These are phyloP conservation scores for Aspergillus pseudonomiae DNA, from an alignment of 2,329 filamentous ascomycete genomes.

Conservation along the genomic window DNA sequence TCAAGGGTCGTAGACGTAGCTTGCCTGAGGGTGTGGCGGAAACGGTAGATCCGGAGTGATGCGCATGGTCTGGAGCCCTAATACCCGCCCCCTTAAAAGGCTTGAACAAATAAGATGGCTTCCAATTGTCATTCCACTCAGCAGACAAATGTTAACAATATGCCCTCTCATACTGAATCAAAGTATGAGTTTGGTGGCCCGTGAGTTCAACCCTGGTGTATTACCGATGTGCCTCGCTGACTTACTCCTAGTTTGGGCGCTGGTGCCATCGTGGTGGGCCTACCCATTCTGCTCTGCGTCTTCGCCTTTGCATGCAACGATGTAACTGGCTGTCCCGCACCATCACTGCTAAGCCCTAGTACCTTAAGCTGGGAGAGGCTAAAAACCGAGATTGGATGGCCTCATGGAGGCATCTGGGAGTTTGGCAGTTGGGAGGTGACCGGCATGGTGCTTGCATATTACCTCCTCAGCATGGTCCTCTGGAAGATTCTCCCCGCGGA, in stretches of 20 bases:
- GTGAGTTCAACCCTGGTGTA: slow-evolving; percentile 27
- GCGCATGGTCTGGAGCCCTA: not conserved
- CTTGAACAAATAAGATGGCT: not conserved
- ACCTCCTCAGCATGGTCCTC: slow-evolving; percentile 70
- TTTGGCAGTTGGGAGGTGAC: slow-evolving; percentile 55
- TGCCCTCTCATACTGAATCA: slow-evolving; percentile 2
- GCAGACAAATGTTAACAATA: not conserved
- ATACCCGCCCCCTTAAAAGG: not conserved
- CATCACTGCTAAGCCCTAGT: slow-evolving; percentile 71
- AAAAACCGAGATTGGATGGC: slow-evolving; percentile 79
- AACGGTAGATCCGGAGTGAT: not conserved
- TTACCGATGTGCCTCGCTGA: slow-evolving; percentile 9
- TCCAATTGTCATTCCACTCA: not conserved
- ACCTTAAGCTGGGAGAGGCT: slow-evolving; percentile 69
- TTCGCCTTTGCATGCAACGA: slow-evolving; percentile 88
- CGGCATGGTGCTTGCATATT: slow-evolving; percentile 71
- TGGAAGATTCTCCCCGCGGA: slow-evolving; percentile 74
- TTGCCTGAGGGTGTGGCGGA: not conserved
- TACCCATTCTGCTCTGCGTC: slow-evolving; percentile 75
- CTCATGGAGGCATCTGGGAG: slow-evolving; percentile 67
- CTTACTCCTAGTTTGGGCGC: slow-evolving; percentile 66
- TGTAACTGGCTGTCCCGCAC: slow-evolving; percentile 81
- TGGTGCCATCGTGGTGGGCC: slow-evolving; percentile 71
- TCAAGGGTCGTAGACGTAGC: not conserved
- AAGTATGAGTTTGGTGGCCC: slow-evolving; percentile 46